These are phyloP conservation scores for Claviceps humidiphila DNA, from an alignment of 2,329 filamentous ascomycete genomes.

Conservation along the genomic window DNA sequence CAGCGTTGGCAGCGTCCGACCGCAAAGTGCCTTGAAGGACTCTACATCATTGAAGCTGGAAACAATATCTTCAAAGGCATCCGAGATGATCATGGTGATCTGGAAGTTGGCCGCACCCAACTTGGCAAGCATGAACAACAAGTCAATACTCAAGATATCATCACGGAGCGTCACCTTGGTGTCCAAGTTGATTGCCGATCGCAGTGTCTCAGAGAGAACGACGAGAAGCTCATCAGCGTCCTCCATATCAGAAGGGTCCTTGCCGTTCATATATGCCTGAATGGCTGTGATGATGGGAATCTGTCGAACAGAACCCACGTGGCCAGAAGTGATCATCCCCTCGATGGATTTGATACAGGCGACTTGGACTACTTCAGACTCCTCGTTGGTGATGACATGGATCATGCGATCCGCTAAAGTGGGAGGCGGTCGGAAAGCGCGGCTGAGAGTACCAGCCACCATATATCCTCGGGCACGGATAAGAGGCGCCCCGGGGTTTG, in stretches of 20 bases:
- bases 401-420: slow-evolving; percentile 61
- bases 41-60: slow-evolving; percentile 51
- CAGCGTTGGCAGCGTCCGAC: slow-evolving; percentile 75
- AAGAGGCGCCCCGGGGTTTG: slow-evolving; percentile 55
- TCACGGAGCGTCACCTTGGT: slow-evolving; percentile 58
- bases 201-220: slow-evolving; percentile 74
- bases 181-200: slow-evolving; percentile 71
- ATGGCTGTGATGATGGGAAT: slow-evolving; percentile 46
- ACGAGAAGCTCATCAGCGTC: slow-evolving; percentile 89
- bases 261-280: slow-evolving; percentile 60
- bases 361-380: slow-evolving; percentile 81
- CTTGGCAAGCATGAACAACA: slow-evolving; percentile 80
- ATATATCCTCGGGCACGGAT: slow-evolving; percentile 79
- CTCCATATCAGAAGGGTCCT: slow-evolving; percentile 70
- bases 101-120: slow-evolving; percentile 85
- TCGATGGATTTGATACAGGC: slow-evolving; percentile 82
- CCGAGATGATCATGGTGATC: slow-evolving; percentile 72
- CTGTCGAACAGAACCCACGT: slow-evolving; percentile 44
- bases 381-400: slow-evolving; percentile 59
- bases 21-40: slow-evolving; percentile 65
- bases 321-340: slow-evolving; percentile 41
- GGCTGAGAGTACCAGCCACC: slow-evolving; percentile 66
- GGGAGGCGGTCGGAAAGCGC: slow-evolving; percentile 50
- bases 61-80: slow-evolving; percentile 84
- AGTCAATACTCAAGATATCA: slow-evolving; percentile 61